Base-by-base conservation (phyloP, 805 yeast genomes). In the Wickerhamiella cacticola region DNA sequence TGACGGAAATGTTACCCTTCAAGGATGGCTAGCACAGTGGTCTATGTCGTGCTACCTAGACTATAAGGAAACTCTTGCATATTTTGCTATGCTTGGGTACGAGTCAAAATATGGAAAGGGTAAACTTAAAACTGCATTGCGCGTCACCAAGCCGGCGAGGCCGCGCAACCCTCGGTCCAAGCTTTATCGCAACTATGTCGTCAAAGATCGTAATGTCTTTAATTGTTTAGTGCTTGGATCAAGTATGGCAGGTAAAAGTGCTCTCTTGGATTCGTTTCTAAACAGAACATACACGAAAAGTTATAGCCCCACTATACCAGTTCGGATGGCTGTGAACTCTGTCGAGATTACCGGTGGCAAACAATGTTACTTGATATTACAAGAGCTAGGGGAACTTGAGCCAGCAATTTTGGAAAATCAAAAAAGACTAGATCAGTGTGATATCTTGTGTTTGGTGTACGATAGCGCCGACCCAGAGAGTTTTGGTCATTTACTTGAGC, bases 1-100 rank as follows among this genome's bases (percentile, higher is more conserved):
- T 54, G 80, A 79, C 53, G 96, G 95, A 0, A 75, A 78, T 60
- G 87, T 92, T 3, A 86, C 97, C 0, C 64, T 92, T 23, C 98
- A 94, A 66, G 98, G 99, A 2, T 92, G 99, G 99, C 66, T 92
- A 33, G 98, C 98, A 0, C 97, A 89, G 59, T 92, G 99, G 99
- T 81, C 89, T 56, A 82, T 92, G 83, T 86, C 96, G 0, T 89
- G 97, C 0, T 87, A 78, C 55, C 67, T 92, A 25, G 95, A 88
- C 56, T 78, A 82, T 59, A 78, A 74, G 55, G 80, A 86, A 0
- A 87, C 97, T 0, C 71, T 92, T 45, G 94, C 86, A 45, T 92
- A 89, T 58, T 65, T 92, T 52, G 95, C 94, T 0, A 85, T 84
- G 65, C 71, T 92, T 48, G 99, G 98, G 0, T 89, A 82, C 59